phyloP scores from a whole-genome alignment of 345 rosid genomes.

The Aegle marmelos region DNA sequence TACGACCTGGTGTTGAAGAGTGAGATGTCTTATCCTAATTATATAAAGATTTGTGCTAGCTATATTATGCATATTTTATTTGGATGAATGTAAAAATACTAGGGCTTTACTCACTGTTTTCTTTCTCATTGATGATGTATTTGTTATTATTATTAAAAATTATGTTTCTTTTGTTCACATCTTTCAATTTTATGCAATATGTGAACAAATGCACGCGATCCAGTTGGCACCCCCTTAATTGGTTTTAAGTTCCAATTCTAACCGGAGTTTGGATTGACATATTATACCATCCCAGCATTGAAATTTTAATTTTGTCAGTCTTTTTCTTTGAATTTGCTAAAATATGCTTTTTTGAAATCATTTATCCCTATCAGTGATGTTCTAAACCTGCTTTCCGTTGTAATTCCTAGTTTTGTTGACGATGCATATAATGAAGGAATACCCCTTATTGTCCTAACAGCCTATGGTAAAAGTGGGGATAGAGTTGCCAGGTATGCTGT shows the following conservation, averaged over 20 bases:
- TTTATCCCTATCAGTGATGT: not conserved
- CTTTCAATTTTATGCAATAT: not conserved
- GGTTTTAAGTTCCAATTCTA: not conserved
- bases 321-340: not conserved
- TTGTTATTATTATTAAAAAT: not conserved
- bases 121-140: not conserved
- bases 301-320: not conserved
- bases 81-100: not conserved
- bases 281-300: not conserved
- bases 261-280: not conserved
- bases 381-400: constrained; percentile 1
- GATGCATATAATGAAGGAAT: constrained; percentile 58
- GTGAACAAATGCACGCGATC: not conserved
- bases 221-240: not conserved
- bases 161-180: not conserved
- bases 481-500: constrained; percentile 60
- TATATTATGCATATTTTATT: not conserved
- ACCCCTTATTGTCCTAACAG: constrained; percentile 56
- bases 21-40: constrained; percentile 38
- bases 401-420: constrained; percentile 69
- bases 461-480: constrained; percentile 76
- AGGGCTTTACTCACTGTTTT: not conserved
- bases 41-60: not conserved
- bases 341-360: not conserved
- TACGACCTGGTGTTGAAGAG: constrained; percentile 88